Percentiles rank a stretch among this genome's conserved stretches.
Conservation (phyloP, 2,329 filamentous ascomycete species). For the Paecilomyces sp. region DNA sequence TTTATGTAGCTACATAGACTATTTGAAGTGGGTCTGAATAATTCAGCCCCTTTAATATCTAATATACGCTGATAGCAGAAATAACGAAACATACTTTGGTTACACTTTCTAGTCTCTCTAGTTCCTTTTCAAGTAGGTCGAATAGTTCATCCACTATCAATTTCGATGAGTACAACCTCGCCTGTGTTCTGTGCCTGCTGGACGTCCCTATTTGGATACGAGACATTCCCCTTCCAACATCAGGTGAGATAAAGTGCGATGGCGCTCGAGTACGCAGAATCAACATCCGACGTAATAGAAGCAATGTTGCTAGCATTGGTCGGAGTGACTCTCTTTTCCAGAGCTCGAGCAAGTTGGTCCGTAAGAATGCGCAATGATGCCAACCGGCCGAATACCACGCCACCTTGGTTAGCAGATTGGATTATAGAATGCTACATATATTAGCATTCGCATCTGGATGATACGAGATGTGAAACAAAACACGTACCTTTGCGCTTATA, state of each 20-base stretch:
- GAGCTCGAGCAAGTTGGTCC: neutral
- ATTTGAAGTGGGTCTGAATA: neutral
- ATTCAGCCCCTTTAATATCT: neutral
- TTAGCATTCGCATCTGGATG: neutral
- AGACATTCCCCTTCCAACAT: neutral
- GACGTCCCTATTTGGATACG: too few relatives aligned
- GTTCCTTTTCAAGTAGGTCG: neutral
- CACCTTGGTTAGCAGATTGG: neutral
- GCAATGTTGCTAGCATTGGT: constrained; percentile 3
- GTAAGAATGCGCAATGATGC: constrained; percentile 3
- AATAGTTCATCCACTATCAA: neutral
- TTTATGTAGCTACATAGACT: neutral
- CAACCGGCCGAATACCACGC: constrained; percentile 1
- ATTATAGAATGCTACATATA: constrained; percentile 3
- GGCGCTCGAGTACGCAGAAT: constrained; percentile 5
- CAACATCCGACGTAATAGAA: constrained; percentile 1
- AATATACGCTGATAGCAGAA: neutral
- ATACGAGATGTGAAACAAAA: neutral
- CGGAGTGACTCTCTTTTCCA: constrained; percentile 4
- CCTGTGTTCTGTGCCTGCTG: too few relatives aligned
- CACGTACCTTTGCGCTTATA: constrained; percentile 6
- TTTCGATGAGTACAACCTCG: neutral
- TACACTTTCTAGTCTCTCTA: too few relatives aligned
- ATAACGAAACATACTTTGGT: neutral
- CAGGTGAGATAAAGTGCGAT: constrained; percentile 3